Evolutionary conservation across 2,329 filamentous ascomycete species (phyloP).

Genomic region (Colletotrichum horii): DNA sequence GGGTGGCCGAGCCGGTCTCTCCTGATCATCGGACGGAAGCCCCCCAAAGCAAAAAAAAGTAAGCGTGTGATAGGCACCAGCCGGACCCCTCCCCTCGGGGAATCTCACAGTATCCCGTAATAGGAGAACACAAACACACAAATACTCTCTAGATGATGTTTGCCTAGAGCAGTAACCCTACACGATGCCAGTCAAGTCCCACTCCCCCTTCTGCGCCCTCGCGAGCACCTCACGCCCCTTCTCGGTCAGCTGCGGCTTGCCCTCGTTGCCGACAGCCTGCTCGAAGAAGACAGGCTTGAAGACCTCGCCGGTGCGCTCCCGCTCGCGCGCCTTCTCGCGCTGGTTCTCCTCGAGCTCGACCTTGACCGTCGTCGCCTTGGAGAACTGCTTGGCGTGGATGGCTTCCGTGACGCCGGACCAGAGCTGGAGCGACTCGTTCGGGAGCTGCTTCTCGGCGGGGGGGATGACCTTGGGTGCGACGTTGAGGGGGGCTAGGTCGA

Average conservation of each 20-base stretch:
- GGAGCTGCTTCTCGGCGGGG: constrained; percentile 77
- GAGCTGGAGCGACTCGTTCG: constrained; percentile 87
- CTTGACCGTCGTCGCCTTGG: constrained; percentile 84
- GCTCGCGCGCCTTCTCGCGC: constrained; percentile 80
- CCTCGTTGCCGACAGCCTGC: constrained; percentile 59
- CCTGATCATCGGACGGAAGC: background rate
- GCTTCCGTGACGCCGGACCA: constrained; percentile 89
- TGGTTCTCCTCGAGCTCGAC: constrained; percentile 91
- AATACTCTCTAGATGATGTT: background rate
- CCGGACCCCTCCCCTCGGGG: background rate
- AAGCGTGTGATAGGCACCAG: background rate
- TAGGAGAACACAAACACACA: background rate
- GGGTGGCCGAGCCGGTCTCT: background rate
- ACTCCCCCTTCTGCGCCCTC: constrained; percentile 58
- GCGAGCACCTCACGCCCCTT: constrained; percentile 57
- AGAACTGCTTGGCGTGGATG: constrained; percentile 83
- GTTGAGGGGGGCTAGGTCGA: constrained; percentile 84
- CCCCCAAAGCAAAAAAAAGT: background rate
- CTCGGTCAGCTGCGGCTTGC: constrained; percentile 60
- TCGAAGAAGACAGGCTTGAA: constrained; percentile 93
- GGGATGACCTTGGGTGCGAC: constrained; percentile 83
- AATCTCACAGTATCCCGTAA: background rate
- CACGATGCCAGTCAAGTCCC: constrained; percentile 52
- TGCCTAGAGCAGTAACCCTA: background rate
- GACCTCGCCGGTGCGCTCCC: constrained; percentile 70